Conservation (phyloP, 2,329 filamentous ascomycete species). For the Trichoderma semiorbis region DNA sequence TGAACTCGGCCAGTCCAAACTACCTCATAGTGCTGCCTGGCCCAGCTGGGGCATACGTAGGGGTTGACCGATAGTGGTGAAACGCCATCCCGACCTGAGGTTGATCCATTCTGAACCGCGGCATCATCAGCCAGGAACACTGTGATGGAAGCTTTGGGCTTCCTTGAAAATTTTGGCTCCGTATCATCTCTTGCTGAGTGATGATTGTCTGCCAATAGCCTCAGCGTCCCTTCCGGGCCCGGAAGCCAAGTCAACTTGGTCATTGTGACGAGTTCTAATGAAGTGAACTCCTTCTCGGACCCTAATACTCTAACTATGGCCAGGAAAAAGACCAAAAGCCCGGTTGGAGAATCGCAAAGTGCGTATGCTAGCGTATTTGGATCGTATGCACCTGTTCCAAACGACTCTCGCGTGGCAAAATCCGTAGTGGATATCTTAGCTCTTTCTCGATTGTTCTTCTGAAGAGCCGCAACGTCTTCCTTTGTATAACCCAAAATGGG, state of each 20-base stretch:
- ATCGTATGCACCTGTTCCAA: slow-evolving; percentile 35
- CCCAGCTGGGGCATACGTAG: slow-evolving; percentile 51
- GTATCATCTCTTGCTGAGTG: slow-evolving; percentile 28
- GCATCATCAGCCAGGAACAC: slow-evolving; percentile 42
- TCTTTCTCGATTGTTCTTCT: slow-evolving; percentile 24
- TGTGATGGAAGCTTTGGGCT: slow-evolving; percentile 44
- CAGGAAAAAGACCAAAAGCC: slow-evolving; percentile 53
- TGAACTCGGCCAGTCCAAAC: slow-evolving; percentile 38
- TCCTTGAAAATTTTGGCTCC: slow-evolving; percentile 24
- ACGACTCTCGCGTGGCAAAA: slow-evolving; percentile 28
- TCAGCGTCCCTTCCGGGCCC: slow-evolving; percentile 57
- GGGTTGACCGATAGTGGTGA: not conserved
- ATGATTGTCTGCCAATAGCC: slow-evolving; percentile 50
- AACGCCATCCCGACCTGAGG: slow-evolving; percentile 8
- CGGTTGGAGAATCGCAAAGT: slow-evolving; percentile 59
- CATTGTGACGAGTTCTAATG: slow-evolving; percentile 56
- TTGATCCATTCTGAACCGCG: slow-evolving; percentile 15
- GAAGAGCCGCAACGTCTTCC: slow-evolving; percentile 47
- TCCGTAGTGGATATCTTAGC: slow-evolving; percentile 16
- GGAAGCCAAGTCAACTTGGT: slow-evolving; percentile 64
- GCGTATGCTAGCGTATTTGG: slow-evolving; percentile 58
- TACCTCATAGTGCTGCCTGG: slow-evolving; percentile 41
- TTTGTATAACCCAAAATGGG: slow-evolving; percentile 55
- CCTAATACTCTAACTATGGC: slow-evolving; percentile 43
- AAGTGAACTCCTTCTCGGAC: slow-evolving; percentile 41